These are phyloP conservation scores for Colletotrichum shisoi DNA, from an alignment of 2,329 filamentous ascomycete genomes.

Conservation along the genomic window DNA sequence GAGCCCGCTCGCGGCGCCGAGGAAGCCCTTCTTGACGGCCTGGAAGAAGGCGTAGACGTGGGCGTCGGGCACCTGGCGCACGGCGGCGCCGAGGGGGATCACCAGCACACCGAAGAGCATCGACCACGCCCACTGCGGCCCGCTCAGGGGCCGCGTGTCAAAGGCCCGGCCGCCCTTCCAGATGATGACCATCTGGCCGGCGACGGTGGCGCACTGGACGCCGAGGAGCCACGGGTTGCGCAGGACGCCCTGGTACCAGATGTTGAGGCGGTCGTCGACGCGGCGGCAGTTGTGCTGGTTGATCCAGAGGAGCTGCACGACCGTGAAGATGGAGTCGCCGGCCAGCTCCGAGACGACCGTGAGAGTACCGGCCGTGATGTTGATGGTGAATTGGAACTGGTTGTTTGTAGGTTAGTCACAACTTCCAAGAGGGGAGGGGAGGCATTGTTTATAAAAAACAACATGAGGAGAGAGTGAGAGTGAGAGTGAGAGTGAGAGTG, in stretches of 20 bases:
- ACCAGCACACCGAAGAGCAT: conserved; percentile 72
- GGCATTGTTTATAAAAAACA: too few species aligned
- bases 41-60: conserved; percentile 46
- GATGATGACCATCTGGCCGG: conserved; percentile 75
- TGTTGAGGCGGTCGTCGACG: conserved; percentile 83
- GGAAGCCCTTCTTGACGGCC: conserved; percentile 46
- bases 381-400: conserved; percentile 67
- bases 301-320: conserved; percentile 67
- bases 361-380: conserved; percentile 67
- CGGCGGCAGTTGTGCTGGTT: conserved; percentile 83
- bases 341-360: conserved; percentile 65
- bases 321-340: conserved; percentile 61
- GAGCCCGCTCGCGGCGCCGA: conserved; percentile 38
- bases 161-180: conserved; percentile 75
- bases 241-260: conserved; percentile 76
- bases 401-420: neutral
- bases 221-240: conserved; percentile 79
- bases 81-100: conserved; percentile 64
- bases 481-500: too few species aligned
- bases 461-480: too few species aligned
- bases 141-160: conserved; percentile 67
- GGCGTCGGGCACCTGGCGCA: conserved; percentile 55
- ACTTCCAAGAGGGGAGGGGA: too few species aligned
- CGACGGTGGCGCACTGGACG: conserved; percentile 72
- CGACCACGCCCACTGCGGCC: conserved; percentile 73